Percentiles rank a stretch among this genome's conserved stretches.
phyloP scores from a whole-genome alignment of 495 filamentous ascomycete species.

The Baudoinia panamericana region DNA sequence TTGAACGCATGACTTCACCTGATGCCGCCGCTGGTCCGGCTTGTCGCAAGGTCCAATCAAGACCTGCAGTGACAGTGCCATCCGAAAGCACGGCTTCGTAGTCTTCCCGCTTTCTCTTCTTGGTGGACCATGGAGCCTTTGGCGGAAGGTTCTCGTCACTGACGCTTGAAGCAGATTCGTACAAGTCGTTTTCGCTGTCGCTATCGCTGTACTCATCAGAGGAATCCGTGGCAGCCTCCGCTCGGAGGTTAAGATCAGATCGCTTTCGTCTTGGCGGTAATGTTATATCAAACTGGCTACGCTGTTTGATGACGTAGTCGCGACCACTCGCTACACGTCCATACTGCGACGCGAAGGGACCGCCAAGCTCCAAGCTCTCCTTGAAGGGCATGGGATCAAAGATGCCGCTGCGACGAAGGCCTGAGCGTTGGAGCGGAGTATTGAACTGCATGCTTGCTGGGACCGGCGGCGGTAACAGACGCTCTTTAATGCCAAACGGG shows the following conservation, averaged over 20 bases:
- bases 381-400: slow-evolving; percentile 8
- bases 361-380: slow-evolving; percentile 3
- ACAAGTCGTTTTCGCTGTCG: slow-evolving; percentile 14
- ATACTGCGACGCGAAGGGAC: not conserved
- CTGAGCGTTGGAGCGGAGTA: no score
- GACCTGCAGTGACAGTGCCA: not conserved
- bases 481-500: slow-evolving; percentile 13
- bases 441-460: slow-evolving; percentile 3
- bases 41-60: not conserved
- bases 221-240: no score
- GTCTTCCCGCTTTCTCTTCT: slow-evolving; percentile 12
- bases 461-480: slow-evolving; percentile 12
- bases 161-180: slow-evolving; percentile 4
- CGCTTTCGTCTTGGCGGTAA: slow-evolving; percentile 5
- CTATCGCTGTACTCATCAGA: no score
- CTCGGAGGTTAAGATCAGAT: no score
- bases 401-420: not conserved
- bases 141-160: slow-evolving; percentile 10
- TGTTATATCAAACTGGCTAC: not conserved
- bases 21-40: no score
- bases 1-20: not conserved
- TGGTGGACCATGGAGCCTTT: slow-evolving; percentile 13
- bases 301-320: not conserved
- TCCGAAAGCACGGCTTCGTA: not conserved
- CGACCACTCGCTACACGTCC: no score